These are phyloP conservation scores for Populus hybrid DNA, from an alignment of 441 rosid species.

Conservation along the genomic window DNA sequence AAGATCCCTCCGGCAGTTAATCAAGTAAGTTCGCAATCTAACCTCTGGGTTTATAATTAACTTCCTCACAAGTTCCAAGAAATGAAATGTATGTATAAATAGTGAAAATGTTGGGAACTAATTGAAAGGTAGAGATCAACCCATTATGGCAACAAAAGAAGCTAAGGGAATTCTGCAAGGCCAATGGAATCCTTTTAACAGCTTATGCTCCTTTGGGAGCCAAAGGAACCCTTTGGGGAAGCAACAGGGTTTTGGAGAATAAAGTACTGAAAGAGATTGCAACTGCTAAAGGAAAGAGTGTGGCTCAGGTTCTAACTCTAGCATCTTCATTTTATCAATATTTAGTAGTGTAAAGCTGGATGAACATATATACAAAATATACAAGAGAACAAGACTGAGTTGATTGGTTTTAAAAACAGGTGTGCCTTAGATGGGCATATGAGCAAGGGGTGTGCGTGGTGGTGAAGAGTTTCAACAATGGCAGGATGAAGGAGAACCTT, in stretches of 20 bases:
- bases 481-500: conserved; percentile 52
- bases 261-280: conserved; percentile 39
- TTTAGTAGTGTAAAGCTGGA: neutral
- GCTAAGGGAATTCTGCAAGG: conserved; percentile 35
- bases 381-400: neutral
- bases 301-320: conserved; percentile 36
- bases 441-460: conserved; percentile 38
- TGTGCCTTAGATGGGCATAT: conserved; percentile 51
- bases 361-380: neutral
- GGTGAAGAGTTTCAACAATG: conserved; percentile 51
- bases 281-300: conserved; percentile 36
- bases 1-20: conserved; percentile 57
- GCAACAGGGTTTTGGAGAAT: conserved; percentile 39
- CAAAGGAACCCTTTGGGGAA: conserved; percentile 32
- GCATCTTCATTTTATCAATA: neutral
- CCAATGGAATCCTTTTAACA: conserved; percentile 27
- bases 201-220: conserved; percentile 42
- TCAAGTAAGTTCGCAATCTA: conserved; percentile 36
- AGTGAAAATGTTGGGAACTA: neutral
- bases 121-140: conserved; percentile 37
- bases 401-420: conserved; percentile 19
- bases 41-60: neutral
- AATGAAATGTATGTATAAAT: neutral
- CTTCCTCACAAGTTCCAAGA: neutral
- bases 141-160: conserved; percentile 46